phyloP scores from a whole-genome alignment of 179 eudicot species.

The Gypsophila paniculata region DNA sequence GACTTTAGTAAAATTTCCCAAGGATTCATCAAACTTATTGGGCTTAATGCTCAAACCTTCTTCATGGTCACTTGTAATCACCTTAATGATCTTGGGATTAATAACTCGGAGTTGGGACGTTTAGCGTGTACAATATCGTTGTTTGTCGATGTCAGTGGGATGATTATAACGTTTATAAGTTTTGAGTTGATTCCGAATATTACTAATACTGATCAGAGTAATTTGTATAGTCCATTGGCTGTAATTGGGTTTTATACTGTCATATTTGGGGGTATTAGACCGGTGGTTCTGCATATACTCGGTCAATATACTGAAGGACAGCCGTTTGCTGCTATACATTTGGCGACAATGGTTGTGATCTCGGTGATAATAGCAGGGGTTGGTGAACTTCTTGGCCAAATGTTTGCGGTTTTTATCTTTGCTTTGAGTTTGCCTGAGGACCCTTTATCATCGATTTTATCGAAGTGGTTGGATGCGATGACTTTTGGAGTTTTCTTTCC shows the following conservation, averaged over 20 bases:
- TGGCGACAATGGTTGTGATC: conserved; percentile 1
- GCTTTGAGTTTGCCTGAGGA: conserved; percentile 25
- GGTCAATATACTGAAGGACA: conserved; percentile 6
- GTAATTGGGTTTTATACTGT: conserved; percentile 2
- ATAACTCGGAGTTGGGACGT: conserved; percentile 24
- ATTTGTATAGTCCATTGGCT: not conserved
- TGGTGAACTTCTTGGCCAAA: conserved; percentile 17
- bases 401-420: conserved; percentile 17
- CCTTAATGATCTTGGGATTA: conserved; percentile 26
- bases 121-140: conserved; percentile 17
- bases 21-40: not conserved
- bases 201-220: not conserved
- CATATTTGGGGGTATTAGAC: conserved; percentile 12
- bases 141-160: not conserved
- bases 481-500: conserved; percentile 26
- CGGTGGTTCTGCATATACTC: not conserved
- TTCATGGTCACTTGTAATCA: conserved; percentile 27
- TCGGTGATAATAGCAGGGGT: not conserved
- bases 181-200: not conserved
- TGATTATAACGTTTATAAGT: not conserved
- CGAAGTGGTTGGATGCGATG: conserved; percentile 23
- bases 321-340: conserved; percentile 4
- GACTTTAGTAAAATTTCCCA: not conserved
- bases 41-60: conserved; percentile 20
- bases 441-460: conserved; percentile 22